Evolutionary conservation across 148 eudicot genomes (phyloP).

Genomic region (Pharnaceum exiguum): DNA sequence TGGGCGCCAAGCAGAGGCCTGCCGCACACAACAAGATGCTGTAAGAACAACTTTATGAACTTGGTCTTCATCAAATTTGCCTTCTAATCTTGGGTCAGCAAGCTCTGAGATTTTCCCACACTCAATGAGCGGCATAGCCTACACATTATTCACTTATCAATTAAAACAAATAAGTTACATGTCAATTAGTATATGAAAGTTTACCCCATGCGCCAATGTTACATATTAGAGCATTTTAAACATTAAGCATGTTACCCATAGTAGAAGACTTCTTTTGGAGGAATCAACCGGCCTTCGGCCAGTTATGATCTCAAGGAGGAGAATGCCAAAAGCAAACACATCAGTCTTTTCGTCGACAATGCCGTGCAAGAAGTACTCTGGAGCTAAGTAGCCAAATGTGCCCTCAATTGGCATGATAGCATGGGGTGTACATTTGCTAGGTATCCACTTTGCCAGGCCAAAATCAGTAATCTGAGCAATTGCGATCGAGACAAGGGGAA

Average conservation of each 20-base stretch:
- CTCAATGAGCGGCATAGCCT: conserved; percentile 89
- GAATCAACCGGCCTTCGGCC: conserved; percentile 77
- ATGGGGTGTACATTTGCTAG: conserved; percentile 13
- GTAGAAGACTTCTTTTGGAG: conserved; percentile 56
- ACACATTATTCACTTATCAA: not conserved
- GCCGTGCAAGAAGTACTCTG: conserved; percentile 98
- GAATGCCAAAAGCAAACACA: conserved; percentile 85
- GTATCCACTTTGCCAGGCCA: conserved; percentile 37
- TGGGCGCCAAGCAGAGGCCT: conserved; percentile 68
- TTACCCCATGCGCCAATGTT: no score
- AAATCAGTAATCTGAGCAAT: conserved; percentile 25
- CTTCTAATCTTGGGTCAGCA: conserved; percentile 60
- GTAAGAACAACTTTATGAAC: conserved; percentile 54
- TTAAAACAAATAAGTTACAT: not conserved
- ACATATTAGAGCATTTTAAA: no score
- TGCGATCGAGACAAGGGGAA: not conserved
- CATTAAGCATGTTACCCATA: conserved; percentile 51
- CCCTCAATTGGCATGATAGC: conserved; percentile 53
- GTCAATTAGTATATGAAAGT: not conserved
- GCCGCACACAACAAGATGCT: conserved; percentile 80
- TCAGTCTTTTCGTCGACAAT: conserved; percentile 88
- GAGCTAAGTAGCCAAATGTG: conserved; percentile 93
- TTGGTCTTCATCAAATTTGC: conserved; percentile 49
- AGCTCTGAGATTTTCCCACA: conserved; percentile 51
- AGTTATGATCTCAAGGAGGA: conserved; percentile 71